Conservation (phyloP, 2,329 filamentous ascomycete species). For the Onygenales sp. region DNA sequence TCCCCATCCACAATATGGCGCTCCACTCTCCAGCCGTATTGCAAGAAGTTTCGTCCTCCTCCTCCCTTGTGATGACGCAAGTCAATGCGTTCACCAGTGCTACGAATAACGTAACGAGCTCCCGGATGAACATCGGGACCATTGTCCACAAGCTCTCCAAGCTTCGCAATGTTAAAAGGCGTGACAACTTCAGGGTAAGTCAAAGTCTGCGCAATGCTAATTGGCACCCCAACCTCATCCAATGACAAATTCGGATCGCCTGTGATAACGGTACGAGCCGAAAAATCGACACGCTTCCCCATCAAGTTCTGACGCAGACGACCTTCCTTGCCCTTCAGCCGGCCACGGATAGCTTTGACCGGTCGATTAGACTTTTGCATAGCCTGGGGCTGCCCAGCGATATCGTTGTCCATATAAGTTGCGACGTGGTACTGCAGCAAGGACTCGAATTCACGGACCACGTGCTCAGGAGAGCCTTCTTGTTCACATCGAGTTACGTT, state of each 20-base stretch:
- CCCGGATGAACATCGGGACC: slow-evolving; percentile 92
- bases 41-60: slow-evolving; percentile 66
- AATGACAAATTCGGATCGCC: slow-evolving; percentile 94
- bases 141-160: slow-evolving; percentile 82
- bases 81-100: slow-evolving; percentile 89
- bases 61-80: slow-evolving; percentile 85
- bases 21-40: slow-evolving; percentile 98
- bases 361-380: slow-evolving; percentile 95
- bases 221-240: slow-evolving; percentile 93
- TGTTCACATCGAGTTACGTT: slow-evolving; percentile 86
- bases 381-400: slow-evolving; percentile 87
- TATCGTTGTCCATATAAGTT: slow-evolving; percentile 99
- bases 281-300: slow-evolving; percentile 99
- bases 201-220: slow-evolving; percentile 82
- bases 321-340: slow-evolving; percentile 98
- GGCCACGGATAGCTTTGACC: slow-evolving; percentile 91
- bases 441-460: slow-evolving; percentile 81
- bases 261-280: slow-evolving; percentile 98
- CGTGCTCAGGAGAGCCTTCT: slow-evolving; percentile 85
- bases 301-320: slow-evolving; percentile 97
- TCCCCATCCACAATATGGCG: slow-evolving; percentile 93
- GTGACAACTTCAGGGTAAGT: slow-evolving; percentile 98
- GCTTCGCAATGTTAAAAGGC: slow-evolving; percentile 90
- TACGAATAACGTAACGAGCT: slow-evolving; percentile 90
- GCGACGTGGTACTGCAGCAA: slow-evolving; percentile 96